Percentiles rank a stretch among this genome's conserved stretches.
These are phyloP conservation scores for Tarenaya hassleriana DNA, from an alignment of 345 rosid species.

Conservation along the genomic window DNA sequence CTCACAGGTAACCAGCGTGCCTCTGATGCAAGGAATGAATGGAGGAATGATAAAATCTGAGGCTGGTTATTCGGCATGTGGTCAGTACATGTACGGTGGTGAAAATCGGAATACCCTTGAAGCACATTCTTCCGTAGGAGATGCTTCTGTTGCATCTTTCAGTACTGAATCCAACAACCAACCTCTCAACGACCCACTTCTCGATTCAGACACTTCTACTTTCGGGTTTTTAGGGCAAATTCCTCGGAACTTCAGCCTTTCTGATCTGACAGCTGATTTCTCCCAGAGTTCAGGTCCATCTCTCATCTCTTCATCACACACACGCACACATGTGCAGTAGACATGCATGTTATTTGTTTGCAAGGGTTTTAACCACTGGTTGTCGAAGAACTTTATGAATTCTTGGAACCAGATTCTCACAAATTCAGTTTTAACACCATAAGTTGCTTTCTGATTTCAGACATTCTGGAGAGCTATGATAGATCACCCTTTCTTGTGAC, in stretches of 20 bases:
- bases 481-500: constrained; percentile 71
- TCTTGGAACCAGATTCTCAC: too few species aligned
- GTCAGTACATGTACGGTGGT: constrained; percentile 64
- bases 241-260: constrained; percentile 82
- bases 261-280: constrained; percentile 87
- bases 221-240: constrained; percentile 76
- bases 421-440: too few species aligned
- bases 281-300: constrained; percentile 81
- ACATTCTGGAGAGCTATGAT: constrained; percentile 75
- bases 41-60: constrained; percentile 82
- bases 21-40: constrained; percentile 71
- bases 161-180: constrained; percentile 73
- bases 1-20: constrained; percentile 59
- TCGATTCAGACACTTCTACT: constrained; percentile 66
- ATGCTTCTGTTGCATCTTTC: constrained; percentile 66
- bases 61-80: constrained; percentile 55
- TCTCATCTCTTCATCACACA: constrained; percentile 10
- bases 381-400: too few species aligned
- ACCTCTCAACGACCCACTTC: constrained; percentile 53
- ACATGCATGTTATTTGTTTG: constrained; percentile 9
- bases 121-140: constrained; percentile 56
- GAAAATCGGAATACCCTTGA: constrained; percentile 62
- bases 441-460: constrained; percentile 33
- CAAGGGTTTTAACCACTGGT: too few species aligned
- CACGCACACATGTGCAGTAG: background rate